phyloP scores from a whole-genome alignment of 805 yeast genomes.

The Saccharomycopsis sp. region DNA sequence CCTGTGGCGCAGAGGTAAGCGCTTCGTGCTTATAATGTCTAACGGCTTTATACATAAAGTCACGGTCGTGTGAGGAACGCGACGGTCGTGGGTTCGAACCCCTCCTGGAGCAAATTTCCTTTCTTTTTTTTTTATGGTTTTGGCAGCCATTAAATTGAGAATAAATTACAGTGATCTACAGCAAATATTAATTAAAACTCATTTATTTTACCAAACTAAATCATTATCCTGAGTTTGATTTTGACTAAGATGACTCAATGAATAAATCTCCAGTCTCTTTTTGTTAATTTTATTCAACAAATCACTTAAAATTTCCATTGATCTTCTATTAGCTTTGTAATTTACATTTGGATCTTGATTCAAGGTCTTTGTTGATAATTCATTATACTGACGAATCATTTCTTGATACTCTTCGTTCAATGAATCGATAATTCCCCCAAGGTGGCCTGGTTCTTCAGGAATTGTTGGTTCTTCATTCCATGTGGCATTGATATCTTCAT shows the following conservation, averaged over 20 bases:
- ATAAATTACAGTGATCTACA: not conserved
- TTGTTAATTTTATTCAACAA: constrained; percentile 9
- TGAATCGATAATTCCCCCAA: constrained; percentile 7
- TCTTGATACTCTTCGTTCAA: constrained; percentile 12
- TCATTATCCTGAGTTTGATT: not conserved
- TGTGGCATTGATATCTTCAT: not conserved
- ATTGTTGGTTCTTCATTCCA: constrained; percentile 14
- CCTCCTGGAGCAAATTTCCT: constrained; percentile 53
- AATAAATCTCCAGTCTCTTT: constrained; percentile 16
- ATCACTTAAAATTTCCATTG: constrained; percentile 9
- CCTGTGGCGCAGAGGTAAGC: constrained; percentile 75
- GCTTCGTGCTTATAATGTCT: constrained; percentile 69
- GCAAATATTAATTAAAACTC: not conserved
- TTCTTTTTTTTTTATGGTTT: constrained; percentile 19
- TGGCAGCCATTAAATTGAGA: not conserved
- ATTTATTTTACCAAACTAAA: not conserved
- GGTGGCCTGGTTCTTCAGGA: not conserved
- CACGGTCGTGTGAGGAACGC: constrained; percentile 60
- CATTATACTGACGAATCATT: constrained; percentile 5
- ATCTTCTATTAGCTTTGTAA: constrained; percentile 12
- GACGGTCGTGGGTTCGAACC: constrained; percentile 79
- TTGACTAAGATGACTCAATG: not conserved
- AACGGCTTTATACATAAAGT: constrained; percentile 41
- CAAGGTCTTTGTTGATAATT: constrained; percentile 2
- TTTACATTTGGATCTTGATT: constrained; percentile 2